Conservation (phyloP, 2,329 filamentous ascomycete genomes). For the Ilyonectria mors-panacis region DNA sequence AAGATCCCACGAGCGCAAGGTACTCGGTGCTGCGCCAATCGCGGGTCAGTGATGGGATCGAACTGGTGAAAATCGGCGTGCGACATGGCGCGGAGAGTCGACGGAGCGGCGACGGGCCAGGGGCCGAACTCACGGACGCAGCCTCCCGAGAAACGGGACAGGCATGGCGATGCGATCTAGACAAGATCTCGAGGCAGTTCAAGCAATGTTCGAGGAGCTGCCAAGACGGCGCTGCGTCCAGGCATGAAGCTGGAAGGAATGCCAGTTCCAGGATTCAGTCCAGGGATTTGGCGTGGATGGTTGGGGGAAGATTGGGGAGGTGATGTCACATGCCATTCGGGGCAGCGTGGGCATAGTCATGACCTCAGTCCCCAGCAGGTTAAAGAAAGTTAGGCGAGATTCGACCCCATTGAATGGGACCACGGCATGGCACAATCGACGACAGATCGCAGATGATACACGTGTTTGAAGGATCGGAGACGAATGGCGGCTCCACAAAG, state of each 20-base stretch:
- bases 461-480: not conserved
- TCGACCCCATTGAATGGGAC: slow-evolving; percentile 16
- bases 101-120: not conserved
- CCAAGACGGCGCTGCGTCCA: slow-evolving; percentile 21
- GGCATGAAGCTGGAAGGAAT: slow-evolving; percentile 22
- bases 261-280: slow-evolving; percentile 16
- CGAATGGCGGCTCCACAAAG: not conserved
- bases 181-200: slow-evolving; percentile 12
- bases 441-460: not conserved
- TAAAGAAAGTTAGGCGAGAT: slow-evolving; percentile 31
- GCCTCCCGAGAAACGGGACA: slow-evolving; percentile 67
- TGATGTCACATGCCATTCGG: slow-evolving; percentile 50
- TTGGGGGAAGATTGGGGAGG: slow-evolving; percentile 21
- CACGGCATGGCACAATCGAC: not conserved
- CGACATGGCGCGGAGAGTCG: slow-evolving; percentile 14
- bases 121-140: slow-evolving; percentile 63
- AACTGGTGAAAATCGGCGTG: slow-evolving; percentile 21
- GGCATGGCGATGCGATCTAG: slow-evolving; percentile 58
- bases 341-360: slow-evolving; percentile 22
- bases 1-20: slow-evolving; percentile 86
- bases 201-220: slow-evolving; percentile 2
- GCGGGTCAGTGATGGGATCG: slow-evolving; percentile 35
- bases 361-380: slow-evolving; percentile 29
- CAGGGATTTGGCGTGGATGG: slow-evolving; percentile 18
- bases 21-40: slow-evolving; percentile 79